Base-by-base conservation (phyloP, 139 green algal genomes). In the Ettlia oleoabundans region DNA sequence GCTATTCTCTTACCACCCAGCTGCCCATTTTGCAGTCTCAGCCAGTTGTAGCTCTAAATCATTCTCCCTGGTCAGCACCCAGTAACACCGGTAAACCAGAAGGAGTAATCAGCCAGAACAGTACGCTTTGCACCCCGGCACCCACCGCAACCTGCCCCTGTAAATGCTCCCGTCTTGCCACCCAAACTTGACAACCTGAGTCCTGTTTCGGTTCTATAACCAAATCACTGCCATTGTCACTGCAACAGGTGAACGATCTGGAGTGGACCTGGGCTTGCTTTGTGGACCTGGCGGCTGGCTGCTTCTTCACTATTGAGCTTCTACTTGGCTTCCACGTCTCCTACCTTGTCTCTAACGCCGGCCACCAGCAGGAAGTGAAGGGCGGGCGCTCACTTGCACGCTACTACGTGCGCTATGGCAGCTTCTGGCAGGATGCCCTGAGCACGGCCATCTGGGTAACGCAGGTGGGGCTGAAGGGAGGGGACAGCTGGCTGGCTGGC, bases 241-340 rank as follows among this genome's bases (percentile, higher is more conserved):
- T 9, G n/a, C 37, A n/a, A 9, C 55, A 82, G 76, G 76, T 82
- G 22, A 74, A 62, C 2, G 82, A 83, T 32, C 26, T 87, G 28
- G 41, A 75, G 0, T 75, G 53, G 38, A 63, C 43, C 26, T 83
- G 76, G 76, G 82, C 65, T n/a, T 72, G 58, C 58, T 68, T 58
- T 21, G 63, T 73, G 4, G 69, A 73, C 41, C 55, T 81, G 30
- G 47, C 65, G 1, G 67, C 67, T 1, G 79, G 66, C 66, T 15
- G 3, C 40, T 61, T 82, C n/a, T 82, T 72, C 30, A 55, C 74
- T 0, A 55, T 22, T 2, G 76, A 82, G 76, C 76, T 82, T 10
- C 21, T 73, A 10, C 76, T 82, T 9, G 76, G 76, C 40, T 82
- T 82, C 61, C 58, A 72, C 76, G 41, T 61, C 58, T 58, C 61